Evolutionary conservation across 768 basidiomycete species (phyloP), one percentile per base, ranked within the genome.

Genomic region (Tylopilus plumbeoviolaceoides): DNA sequence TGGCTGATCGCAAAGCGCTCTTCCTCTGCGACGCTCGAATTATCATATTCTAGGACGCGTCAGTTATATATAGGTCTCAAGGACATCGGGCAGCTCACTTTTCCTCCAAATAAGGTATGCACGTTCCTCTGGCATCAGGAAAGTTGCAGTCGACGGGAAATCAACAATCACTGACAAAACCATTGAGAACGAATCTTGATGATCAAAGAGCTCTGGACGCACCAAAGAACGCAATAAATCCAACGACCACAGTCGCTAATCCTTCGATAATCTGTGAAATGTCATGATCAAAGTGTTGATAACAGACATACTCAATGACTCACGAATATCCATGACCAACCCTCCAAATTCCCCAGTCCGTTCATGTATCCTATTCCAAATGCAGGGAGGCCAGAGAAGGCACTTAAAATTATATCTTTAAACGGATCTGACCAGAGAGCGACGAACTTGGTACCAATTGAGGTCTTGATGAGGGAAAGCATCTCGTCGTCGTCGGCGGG

Each of bases 271-370:
- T 54, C 62, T 63, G 21, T 41, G 9, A 6, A 10, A 30, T 5
- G 5, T 23, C 23, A 23, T 10, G 12, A 17, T 46, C 18, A 44
- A 33, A 17, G 23, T 27, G n/a, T 3, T 8, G 5, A 50, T 7
- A 2, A 27, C 23, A 21, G 31, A n/a, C 12, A 33, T 1, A 5
- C 4, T 21, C 3, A 20, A 1, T 2, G 9, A 64, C 78, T 39
- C 57, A 83, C 81, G 52, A 85, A 85, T 44, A 85, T 84, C 84
- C 84, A 85, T 0, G 79, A 79, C 84, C 84, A 86, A 11, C 81
- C 83, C n/a, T 74, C 59, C 17, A 79, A 61, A 2, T 78, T 75
- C 3, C 59, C 67, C 0, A 64, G 66, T 0, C 78, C 79, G 25
- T 67, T 62, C 80, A 84, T 79, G 47, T 78, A 77, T 36, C 74